A percentile compares a stretch with the other conserved stretches of the same genome.
These are phyloP conservation scores for Coprinopsis marcescibilis DNA, from an alignment of 768 basidiomycete genomes.

Conservation along the genomic window DNA sequence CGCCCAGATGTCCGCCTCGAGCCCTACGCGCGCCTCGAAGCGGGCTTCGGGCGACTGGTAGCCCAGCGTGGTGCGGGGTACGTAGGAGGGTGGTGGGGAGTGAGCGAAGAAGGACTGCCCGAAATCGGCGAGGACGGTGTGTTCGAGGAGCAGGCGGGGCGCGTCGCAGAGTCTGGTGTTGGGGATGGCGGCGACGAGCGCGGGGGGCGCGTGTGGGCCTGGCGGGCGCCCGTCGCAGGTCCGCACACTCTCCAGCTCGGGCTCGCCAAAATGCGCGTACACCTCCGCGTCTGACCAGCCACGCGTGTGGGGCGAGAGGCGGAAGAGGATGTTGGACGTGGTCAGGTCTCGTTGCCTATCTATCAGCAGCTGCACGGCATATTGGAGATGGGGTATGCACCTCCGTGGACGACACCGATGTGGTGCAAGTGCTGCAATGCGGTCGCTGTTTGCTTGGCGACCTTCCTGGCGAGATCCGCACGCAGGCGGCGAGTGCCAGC, in stretches of 20 bases:
- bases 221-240: slow-evolving; percentile 19
- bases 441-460: slow-evolving; percentile 25
- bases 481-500: slow-evolving; percentile 26
- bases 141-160: slow-evolving; percentile 26
- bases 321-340: slow-evolving; percentile 33
- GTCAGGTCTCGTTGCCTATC: slow-evolving; percentile 27
- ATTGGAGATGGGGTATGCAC: slow-evolving; percentile 15
- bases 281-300: slow-evolving; percentile 30
- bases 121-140: slow-evolving; percentile 29
- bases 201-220: slow-evolving; percentile 23
- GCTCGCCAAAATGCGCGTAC: slow-evolving; percentile 25
- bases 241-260: slow-evolving; percentile 24
- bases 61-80: slow-evolving; percentile 24
- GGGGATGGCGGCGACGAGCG: slow-evolving; percentile 24
- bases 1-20: slow-evolving; percentile 33
- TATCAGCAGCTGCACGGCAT: background rate
- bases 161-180: slow-evolving; percentile 10
- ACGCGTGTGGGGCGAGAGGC: slow-evolving; percentile 17
- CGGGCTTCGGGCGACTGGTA: slow-evolving; percentile 31
- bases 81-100: slow-evolving; percentile 23
- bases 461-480: slow-evolving; percentile 28
- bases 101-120: slow-evolving; percentile 28
- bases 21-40: slow-evolving; percentile 24
- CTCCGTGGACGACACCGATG: slow-evolving; percentile 31
- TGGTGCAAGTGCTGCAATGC: slow-evolving; percentile 26